Evolutionary conservation across 495 filamentous ascomycete genomes (phyloP).

Genomic region (Aspergillus kassunensis): DNA sequence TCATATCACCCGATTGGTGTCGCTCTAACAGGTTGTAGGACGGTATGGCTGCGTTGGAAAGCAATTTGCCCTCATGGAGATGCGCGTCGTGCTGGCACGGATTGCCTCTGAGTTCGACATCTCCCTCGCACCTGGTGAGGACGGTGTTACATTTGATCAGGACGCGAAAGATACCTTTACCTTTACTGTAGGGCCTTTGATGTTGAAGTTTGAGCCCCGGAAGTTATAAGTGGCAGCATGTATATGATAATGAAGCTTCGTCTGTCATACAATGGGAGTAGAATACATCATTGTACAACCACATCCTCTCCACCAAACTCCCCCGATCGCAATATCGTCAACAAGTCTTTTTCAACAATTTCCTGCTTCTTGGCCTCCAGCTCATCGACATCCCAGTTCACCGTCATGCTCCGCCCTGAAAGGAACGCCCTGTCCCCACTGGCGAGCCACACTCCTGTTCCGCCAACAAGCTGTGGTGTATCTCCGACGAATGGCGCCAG

Average conservation of each 20-base stretch:
- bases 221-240: too few relatives aligned
- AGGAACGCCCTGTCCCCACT: constrained; percentile 35
- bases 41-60: constrained; percentile 4
- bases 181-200: not conserved
- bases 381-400: constrained; percentile 46
- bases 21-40: not conserved
- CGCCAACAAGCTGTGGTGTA: constrained; percentile 29
- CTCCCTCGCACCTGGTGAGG: not conserved
- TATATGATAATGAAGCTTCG: too few relatives aligned
- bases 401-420: constrained; percentile 36
- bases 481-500: not conserved
- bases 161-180: constrained; percentile 1
- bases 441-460: constrained; percentile 36
- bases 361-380: constrained; percentile 37
- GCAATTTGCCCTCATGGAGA: constrained; percentile 5
- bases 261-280: too few relatives aligned
- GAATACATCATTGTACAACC: too few relatives aligned
- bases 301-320: too few relatives aligned
- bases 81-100: constrained; percentile 4
- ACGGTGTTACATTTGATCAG: not conserved
- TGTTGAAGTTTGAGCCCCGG: not conserved
- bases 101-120: constrained; percentile 2
- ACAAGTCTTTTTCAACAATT: constrained; percentile 28
- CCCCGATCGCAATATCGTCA: constrained; percentile 17
- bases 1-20: not conserved